These are phyloP conservation scores for Backusella parvicylindrica DNA, from an alignment of 192 early-diverging fungal genomes.

Conservation along the genomic window DNA sequence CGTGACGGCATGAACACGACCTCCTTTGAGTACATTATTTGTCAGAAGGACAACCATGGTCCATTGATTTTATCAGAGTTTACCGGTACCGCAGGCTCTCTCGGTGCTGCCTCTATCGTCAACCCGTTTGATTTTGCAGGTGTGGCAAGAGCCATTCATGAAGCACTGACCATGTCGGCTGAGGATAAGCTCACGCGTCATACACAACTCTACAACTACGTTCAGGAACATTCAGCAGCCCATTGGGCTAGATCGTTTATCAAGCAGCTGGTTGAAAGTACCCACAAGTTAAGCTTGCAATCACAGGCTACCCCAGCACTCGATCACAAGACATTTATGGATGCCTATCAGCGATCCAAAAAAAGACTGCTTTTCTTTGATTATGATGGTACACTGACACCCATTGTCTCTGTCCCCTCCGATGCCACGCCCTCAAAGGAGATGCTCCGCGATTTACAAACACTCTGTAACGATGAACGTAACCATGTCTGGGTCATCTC, in stretches of 20 bases:
- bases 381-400: slow-evolving; percentile 96
- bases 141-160: slow-evolving; percentile 77
- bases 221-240: slow-evolving; percentile 76
- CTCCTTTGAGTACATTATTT: slow-evolving; percentile 90
- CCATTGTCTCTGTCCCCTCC: slow-evolving; percentile 82
- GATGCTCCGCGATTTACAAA: slow-evolving; percentile 77
- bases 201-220: slow-evolving; percentile 72
- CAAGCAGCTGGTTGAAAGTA: slow-evolving; percentile 61
- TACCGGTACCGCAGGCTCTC: slow-evolving; percentile 88
- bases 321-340: slow-evolving; percentile 28
- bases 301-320: slow-evolving; percentile 44
- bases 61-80: slow-evolving; percentile 95
- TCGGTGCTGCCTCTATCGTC: slow-evolving; percentile 76
- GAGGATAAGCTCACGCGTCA: slow-evolving; percentile 59
- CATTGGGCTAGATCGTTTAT: slow-evolving; percentile 87
- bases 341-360: slow-evolving; percentile 58
- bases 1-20: slow-evolving; percentile 99
- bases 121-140: slow-evolving; percentile 88
- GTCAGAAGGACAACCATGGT: slow-evolving; percentile 79
- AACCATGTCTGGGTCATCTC: slow-evolving; percentile 93
- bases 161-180: slow-evolving; percentile 58
- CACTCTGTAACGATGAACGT: slow-evolving; percentile 67
- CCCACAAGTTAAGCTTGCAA: slow-evolving; percentile 39
- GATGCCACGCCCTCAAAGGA: slow-evolving; percentile 81
- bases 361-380: slow-evolving; percentile 90